Evolutionary conservation across 202 grass and related monocot species (phyloP).

Genomic region (Carex arenaria): DNA sequence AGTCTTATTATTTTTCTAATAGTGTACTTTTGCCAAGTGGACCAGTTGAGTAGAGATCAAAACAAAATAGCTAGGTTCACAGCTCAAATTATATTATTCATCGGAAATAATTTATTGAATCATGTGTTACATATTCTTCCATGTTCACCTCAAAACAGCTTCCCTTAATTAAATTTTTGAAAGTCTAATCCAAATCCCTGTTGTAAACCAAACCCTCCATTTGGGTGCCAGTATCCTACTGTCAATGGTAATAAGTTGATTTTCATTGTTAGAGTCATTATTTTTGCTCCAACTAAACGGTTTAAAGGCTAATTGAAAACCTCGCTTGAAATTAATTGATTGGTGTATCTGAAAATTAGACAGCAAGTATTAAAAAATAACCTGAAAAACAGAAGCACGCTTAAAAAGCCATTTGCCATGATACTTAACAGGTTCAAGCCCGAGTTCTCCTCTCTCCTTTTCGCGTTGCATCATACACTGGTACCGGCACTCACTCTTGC

Average conservation of each 20-base stretch:
- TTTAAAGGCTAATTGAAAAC: background rate
- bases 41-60: background rate
- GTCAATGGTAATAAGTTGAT: background rate
- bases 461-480: slow-evolving; percentile 89
- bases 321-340: background rate
- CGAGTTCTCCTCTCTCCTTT: slow-evolving; percentile 57
- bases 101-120: background rate
- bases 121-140: background rate
- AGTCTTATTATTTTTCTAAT: background rate
- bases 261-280: background rate
- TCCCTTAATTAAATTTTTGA: background rate
- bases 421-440: slow-evolving; percentile 65
- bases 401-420: slow-evolving; percentile 87
- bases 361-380: slow-evolving; percentile 8
- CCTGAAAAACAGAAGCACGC: slow-evolving; percentile 85
- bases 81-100: background rate
- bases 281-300: background rate
- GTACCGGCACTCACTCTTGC: slow-evolving; percentile 81
- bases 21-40: background rate
- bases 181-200: background rate
- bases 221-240: background rate
- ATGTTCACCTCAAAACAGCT: background rate
- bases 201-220: background rate
- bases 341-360: background rate
- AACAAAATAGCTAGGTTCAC: background rate